Evolutionary conservation across 495 filamentous ascomycete species (phyloP), one percentile per base, ranked within the genome.

Genomic region (Clavariopsis aquatica): DNA sequence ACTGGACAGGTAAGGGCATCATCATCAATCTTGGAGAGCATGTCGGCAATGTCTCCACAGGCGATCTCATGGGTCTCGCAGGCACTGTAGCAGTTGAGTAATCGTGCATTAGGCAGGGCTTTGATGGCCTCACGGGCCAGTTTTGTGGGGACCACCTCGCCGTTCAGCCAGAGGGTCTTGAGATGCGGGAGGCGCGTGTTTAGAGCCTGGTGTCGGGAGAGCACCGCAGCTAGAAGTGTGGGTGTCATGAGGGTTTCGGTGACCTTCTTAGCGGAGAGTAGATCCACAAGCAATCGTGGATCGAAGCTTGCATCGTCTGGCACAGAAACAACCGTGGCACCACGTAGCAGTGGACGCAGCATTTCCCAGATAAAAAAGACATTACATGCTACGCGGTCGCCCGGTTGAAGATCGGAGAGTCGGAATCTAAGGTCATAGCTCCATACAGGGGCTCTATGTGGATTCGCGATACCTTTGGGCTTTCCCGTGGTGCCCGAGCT

Each of bases 181-280:
- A 89, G 72, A 19, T 86, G 75, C 2, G 85, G 83, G 0, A 89
- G 77, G 52, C 82, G 82, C 9, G 71, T 59, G 10, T 77, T 79
- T 23, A 89, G 79, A n/a, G 82, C 74, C 5, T 83, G 79, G 61
- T 87, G 81, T 7, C 84, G 80, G 10, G 84, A 73, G 15, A 89
- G 80, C 1, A 88, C 80, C 7, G 86, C 85, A 19, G 86, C 83
- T 10, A 89, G 73, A 9, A 89, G 78, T 0, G 87, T 89, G 0
- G 87, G 87, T n/a, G 87, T 89, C 85, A 89, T 88, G 51, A 89
- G 79, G 12, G 87, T 88, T 67, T 89, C 87, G 20, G 86, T 89
- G 62, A 88, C 78, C 10, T 74, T 72, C 69, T 82, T 83, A 6
- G 79, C 69, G 0, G 78, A 71, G 9, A 89, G 83, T 13, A 88